A percentile compares a stretch with the other conserved stretches of the same genome.
Evolutionary conservation across 2,329 filamentous ascomycete genomes (phyloP).

Genomic region (Penicillium verrucosum): DNA sequence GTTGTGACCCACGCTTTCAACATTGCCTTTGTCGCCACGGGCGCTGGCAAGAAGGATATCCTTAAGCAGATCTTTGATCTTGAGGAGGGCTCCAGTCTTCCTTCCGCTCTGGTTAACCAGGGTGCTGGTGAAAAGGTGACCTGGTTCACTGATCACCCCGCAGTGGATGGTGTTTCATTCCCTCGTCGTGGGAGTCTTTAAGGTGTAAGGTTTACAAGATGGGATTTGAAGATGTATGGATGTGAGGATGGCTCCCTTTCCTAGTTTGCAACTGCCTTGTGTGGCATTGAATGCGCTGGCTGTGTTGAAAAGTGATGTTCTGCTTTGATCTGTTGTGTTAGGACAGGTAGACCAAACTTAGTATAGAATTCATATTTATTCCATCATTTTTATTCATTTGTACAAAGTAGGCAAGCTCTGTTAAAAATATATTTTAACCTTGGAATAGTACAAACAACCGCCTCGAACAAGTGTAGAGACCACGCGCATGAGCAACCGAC

Average conservation of each 20-base stretch:
- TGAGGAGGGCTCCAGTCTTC: conserved; percentile 68
- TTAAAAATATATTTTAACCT: not conserved
- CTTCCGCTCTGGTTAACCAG: conserved; percentile 84
- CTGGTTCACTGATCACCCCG: conserved; percentile 90
- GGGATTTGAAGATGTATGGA: not conserved
- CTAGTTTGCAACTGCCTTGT: not conserved
- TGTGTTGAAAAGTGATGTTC: not conserved
- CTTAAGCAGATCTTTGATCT: conserved; percentile 88
- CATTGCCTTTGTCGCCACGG: conserved; percentile 89
- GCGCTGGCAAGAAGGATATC: conserved; percentile 82
- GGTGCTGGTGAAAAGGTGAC: conserved; percentile 79
- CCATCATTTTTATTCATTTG: not conserved
- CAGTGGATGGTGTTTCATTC: conserved; percentile 80
- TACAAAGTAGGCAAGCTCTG: not conserved
- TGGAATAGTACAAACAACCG: no score
- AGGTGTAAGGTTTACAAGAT: conserved; percentile 5
- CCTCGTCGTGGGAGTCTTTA: conserved; percentile 68
- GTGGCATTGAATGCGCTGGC: not conserved
- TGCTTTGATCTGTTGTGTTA: not conserved
- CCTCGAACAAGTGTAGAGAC: no score
- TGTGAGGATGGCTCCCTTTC: not conserved
- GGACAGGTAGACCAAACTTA: not conserved
- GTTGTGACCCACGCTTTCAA: conserved; percentile 83
- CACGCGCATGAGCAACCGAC: no score
- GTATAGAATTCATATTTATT: not conserved